Evolutionary conservation across 352 stramenopile species (phyloP).

Genomic region (Phytophthora sp.): DNA sequence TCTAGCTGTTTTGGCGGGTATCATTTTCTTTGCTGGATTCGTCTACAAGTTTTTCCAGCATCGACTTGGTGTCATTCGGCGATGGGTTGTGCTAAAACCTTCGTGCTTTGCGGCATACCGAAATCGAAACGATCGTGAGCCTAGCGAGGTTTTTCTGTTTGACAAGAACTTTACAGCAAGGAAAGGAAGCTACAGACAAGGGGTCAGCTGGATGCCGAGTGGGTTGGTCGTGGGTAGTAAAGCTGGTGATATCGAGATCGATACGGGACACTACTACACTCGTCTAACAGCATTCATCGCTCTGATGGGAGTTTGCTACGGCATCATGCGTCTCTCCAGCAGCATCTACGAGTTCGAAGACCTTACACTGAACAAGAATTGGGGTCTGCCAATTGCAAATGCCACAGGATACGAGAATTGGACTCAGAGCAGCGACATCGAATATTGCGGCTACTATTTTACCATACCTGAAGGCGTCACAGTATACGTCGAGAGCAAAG

Average conservation of each 20-base stretch:
- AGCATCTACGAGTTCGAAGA: slow-evolving; percentile 67
- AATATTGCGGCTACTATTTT: slow-evolving; percentile 84
- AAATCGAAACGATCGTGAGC: slow-evolving; percentile 73
- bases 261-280: slow-evolving; percentile 89
- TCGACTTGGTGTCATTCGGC: slow-evolving; percentile 80
- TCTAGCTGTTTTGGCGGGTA: slow-evolving; percentile 49
- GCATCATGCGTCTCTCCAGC: slow-evolving; percentile 65
- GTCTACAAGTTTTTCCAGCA: slow-evolving; percentile 92
- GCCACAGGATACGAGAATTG: slow-evolving; percentile 56
- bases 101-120: slow-evolving; percentile 86
- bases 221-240: slow-evolving; percentile 82
- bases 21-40: slow-evolving; percentile 77
- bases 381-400: slow-evolving; percentile 38
- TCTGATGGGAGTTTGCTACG: slow-evolving; percentile 70
- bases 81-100: slow-evolving; percentile 89
- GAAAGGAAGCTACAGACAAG: slow-evolving; percentile 84
- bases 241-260: slow-evolving; percentile 84
- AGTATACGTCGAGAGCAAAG: slow-evolving; percentile 52
- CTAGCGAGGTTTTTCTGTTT: slow-evolving; percentile 88
- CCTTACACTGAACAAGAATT: slow-evolving; percentile 38
- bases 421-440: slow-evolving; percentile 37
- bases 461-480: slow-evolving; percentile 52
- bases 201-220: slow-evolving; percentile 89
- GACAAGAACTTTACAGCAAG: slow-evolving; percentile 81
- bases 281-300: slow-evolving; percentile 69